Conservation (phyloP, 306 rosid species). For the Glycine latifolia region DNA sequence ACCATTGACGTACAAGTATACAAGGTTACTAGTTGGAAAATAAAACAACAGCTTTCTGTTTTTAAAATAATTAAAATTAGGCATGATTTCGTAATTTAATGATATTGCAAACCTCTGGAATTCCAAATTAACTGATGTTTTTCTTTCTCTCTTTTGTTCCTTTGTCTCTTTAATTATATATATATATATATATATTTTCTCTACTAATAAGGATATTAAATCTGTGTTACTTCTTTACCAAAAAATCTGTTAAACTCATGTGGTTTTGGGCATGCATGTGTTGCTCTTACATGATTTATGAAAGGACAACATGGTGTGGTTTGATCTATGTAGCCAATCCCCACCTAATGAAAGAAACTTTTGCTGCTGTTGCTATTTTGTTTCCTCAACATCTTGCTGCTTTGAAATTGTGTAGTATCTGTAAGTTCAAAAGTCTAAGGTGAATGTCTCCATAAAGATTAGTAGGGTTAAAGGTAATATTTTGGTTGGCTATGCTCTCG, state of each 20-base stretch:
- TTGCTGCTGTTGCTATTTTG: background rate
- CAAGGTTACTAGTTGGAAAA: background rate
- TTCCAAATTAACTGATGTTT: background rate
- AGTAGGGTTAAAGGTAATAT: no score
- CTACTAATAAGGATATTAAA: background rate
- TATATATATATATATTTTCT: background rate
- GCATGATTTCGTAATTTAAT: background rate
- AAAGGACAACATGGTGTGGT: background rate
- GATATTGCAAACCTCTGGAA: background rate
- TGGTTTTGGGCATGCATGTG: background rate
- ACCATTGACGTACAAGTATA: background rate
- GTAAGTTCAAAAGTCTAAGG: background rate
- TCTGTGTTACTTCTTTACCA: background rate
- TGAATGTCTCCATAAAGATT: no score
- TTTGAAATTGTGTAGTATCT: background rate
- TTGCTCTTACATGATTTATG: background rate
- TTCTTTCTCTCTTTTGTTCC: background rate
- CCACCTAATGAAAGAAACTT: background rate
- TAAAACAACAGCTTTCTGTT: background rate
- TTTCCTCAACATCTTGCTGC: background rate
- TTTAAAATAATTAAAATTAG: background rate
- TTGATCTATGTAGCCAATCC: background rate
- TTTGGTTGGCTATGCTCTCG: no score
- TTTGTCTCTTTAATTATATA: background rate
- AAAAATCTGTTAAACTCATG: background rate